phyloP scores from a whole-genome alignment of 306 rosid species.

The Lagenaria siceraria region DNA sequence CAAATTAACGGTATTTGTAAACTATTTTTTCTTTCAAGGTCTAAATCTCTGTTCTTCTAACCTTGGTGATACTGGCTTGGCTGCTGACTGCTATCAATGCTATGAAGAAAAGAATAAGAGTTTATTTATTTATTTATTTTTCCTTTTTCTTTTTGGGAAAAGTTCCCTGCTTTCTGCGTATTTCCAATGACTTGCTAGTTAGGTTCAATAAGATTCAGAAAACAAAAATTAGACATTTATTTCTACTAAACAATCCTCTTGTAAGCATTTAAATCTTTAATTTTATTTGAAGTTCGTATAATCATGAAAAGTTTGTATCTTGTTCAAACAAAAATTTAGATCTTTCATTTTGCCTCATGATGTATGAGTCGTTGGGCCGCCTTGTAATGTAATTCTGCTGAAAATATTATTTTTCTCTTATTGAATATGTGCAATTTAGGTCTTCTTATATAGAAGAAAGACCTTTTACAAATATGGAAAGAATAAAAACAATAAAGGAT shows the following conservation, averaged over 20 bases:
- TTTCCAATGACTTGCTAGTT: not conserved
- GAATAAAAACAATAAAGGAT: no score
- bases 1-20: conserved; percentile 42
- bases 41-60: conserved; percentile 2
- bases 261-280: not conserved
- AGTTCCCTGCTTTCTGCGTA: not conserved
- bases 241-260: not conserved
- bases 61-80: not conserved
- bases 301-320: not conserved
- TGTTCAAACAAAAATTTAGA: no score
- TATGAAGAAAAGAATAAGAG: not conserved
- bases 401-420: no score
- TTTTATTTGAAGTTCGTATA: not conserved
- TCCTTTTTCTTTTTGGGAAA: not conserved
- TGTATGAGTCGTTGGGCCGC: not conserved
- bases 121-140: no score
- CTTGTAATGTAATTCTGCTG: no score
- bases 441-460: no score
- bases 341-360: not conserved
- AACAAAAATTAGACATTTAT: not conserved
- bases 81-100: not conserved
- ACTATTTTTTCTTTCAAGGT: not conserved
- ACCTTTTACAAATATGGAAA: no score
- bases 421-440: no score
- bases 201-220: not conserved